phyloP scores from a whole-genome alignment of 352 stramenopile species.

The Phytophthora melonis region DNA sequence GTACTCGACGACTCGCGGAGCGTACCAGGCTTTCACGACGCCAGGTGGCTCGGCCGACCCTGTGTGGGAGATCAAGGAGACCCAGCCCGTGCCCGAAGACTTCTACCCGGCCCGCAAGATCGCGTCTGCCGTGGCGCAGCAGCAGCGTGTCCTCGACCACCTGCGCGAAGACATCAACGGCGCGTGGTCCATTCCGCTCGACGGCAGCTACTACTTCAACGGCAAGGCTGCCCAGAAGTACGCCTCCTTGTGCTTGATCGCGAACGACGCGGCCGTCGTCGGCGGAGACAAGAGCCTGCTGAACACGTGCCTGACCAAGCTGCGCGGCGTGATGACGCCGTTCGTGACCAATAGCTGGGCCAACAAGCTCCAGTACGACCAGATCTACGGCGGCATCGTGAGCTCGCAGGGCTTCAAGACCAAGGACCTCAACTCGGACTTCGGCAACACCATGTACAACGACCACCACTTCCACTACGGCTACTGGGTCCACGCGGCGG shows the following conservation, averaged over 20 bases:
- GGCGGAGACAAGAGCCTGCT: slow-evolving; percentile 51
- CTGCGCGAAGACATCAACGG: slow-evolving; percentile 53
- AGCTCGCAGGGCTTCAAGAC: slow-evolving; percentile 62
- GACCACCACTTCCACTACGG: slow-evolving; percentile 85
- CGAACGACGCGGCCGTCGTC: slow-evolving; percentile 51
- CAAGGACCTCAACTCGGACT: slow-evolving; percentile 68
- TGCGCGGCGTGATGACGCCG: slow-evolving; percentile 49
- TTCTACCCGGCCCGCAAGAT: slow-evolving; percentile 62
- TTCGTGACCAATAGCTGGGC: slow-evolving; percentile 60
- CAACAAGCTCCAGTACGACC: slow-evolving; percentile 65
- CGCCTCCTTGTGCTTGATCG: slow-evolving; percentile 68
- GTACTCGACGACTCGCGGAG: slow-evolving; percentile 66
- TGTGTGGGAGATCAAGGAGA: slow-evolving; percentile 62
- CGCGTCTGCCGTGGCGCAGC: slow-evolving; percentile 29
- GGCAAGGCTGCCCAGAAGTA: slow-evolving; percentile 71
- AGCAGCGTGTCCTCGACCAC: slow-evolving; percentile 54
- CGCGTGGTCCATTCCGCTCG: slow-evolving; percentile 54
- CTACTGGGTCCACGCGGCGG: slow-evolving; percentile 66
- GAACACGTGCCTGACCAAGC: slow-evolving; percentile 49
- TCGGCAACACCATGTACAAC: slow-evolving; percentile 82
- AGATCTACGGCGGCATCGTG: slow-evolving; percentile 63
- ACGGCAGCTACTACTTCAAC: slow-evolving; percentile 77
- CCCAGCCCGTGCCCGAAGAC: slow-evolving; percentile 44
- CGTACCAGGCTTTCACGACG: slow-evolving; percentile 53
- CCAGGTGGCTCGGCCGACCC: slow-evolving; percentile 20